A percentile compares a stretch with the other conserved stretches of the same genome.
These are phyloP conservation scores for Cicer arietinum DNA, from an alignment of 306 rosid genomes.

Conservation along the genomic window DNA sequence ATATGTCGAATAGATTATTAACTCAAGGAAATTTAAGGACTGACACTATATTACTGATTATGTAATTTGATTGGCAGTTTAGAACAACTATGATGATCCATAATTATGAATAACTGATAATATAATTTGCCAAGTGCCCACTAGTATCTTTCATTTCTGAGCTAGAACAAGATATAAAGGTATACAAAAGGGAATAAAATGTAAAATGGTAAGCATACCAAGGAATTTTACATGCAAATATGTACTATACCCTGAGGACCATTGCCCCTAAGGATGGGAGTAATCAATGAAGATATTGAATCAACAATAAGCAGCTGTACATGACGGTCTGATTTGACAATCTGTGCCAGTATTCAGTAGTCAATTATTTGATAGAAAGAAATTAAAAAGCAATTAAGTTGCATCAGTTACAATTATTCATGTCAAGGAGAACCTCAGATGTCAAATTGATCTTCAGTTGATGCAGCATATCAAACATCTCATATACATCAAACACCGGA, in stretches of 20 bases:
- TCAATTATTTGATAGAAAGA: conserved; percentile 39
- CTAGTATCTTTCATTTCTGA: background rate
- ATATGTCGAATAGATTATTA: conserved; percentile 12
- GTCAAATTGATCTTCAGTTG: conserved; percentile 64
- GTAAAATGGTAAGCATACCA: conserved; percentile 29
- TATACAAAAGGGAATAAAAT: conserved; percentile 32
- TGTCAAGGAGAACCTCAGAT: conserved; percentile 65
- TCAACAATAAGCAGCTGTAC: conserved; percentile 79
- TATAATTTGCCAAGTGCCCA: background rate
- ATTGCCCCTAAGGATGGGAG: conserved; percentile 84
- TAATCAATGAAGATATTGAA: conserved; percentile 80
- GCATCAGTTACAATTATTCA: conserved; percentile 35
- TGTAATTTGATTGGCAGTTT: conserved; percentile 11
- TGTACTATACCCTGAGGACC: conserved; percentile 74
- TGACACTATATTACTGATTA: background rate
- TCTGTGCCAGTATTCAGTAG: conserved; percentile 48
- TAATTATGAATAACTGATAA: conserved; percentile 21
- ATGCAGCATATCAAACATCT: conserved; percentile 77
- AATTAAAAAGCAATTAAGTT: conserved; percentile 26
- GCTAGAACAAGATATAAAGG: conserved; percentile 4
- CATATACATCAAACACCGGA: conserved; percentile 77
- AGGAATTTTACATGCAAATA: conserved; percentile 42
- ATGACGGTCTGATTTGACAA: conserved; percentile 52
- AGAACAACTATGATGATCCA: conserved; percentile 10
- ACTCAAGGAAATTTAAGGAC: conserved; percentile 3